Evolutionary conservation across 768 basidiomycete species (phyloP), one percentile per base, ranked within the genome.

Genomic region (Mycena rebaudengoi): DNA sequence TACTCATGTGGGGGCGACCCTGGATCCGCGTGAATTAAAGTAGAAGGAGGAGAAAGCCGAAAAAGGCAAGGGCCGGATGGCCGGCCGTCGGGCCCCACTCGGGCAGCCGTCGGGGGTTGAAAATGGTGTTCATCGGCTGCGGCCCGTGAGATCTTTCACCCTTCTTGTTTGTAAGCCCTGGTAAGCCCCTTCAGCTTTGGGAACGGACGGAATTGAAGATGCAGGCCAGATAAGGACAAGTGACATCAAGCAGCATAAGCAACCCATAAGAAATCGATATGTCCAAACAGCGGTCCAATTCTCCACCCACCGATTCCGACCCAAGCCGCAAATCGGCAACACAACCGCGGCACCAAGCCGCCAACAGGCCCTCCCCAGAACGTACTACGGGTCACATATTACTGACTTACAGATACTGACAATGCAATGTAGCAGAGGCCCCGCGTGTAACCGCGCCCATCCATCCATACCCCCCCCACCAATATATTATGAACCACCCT

Each of bases 401-500:
- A n/a, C n/a, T n/a, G n/a, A 30, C 61, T 67, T 54, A 64, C 65
- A 41, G 23, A 25, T 32, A 18, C 20, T 67, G 72, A 51, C 69
- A 67, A 69, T 75, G 70, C 62, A 64, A 70, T 37, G 33, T 67
- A 70, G 67, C 56, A 23, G 29, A 30, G 8, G 45, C 65, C 26
- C 52, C 74, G 75, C 78, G n/a, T n/a, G n/a, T n/a, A n/a, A n/a
- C 61, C 82, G 84, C 74, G 76, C 77, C 60, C 82, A 85, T 65
- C 86, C 85, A 48, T 69, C 84, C 86, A 16, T 88, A 87, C 74
- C 85, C 86, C 46, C 80, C 79, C 33, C 80, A 80, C 25, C 79
- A 84, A 10, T 87, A 85, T 70, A 81, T 88, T 74, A 92, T 91
- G 90, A 92, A 91, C 87, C 88, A 54, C 77, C 85, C 62, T 23